Conservation (phyloP, 495 filamentous ascomycete species). For the Penicillium egyptiacum region DNA sequence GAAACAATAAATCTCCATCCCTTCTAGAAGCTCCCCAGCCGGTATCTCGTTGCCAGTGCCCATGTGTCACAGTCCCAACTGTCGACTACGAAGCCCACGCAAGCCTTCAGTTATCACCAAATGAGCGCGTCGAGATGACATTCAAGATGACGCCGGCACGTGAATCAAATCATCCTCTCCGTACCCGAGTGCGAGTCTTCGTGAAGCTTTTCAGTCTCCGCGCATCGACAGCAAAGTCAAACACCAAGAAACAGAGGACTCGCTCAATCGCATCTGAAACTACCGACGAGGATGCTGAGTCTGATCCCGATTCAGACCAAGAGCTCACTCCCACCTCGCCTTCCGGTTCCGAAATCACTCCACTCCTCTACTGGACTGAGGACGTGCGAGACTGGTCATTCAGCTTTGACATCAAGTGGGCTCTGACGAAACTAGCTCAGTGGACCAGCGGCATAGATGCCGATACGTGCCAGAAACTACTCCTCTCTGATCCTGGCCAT, state of each 20-base stretch:
- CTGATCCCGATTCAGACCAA: slow-evolving; percentile 3
- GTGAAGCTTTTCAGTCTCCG: slow-evolving; percentile 19
- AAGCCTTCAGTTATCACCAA: not conserved
- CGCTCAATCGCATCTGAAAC: not conserved
- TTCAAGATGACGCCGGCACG: slow-evolving; percentile 7
- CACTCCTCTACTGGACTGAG: not conserved
- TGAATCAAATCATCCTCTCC: slow-evolving; percentile 10
- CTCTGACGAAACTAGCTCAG: not conserved
- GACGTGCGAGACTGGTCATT: not conserved
- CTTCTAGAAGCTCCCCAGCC: not conserved
- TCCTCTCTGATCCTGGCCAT: not conserved
- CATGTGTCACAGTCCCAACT: not conserved
- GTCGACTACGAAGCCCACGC: not conserved
- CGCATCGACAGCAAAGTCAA: slow-evolving; percentile 8
- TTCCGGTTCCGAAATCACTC: not conserved
- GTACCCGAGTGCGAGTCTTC: slow-evolving; percentile 16
- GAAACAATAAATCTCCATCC: not conserved
- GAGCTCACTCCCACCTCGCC: not conserved
- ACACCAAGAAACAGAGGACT: slow-evolving; percentile 5
- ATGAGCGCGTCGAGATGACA: slow-evolving; percentile 3
- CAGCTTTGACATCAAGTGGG: slow-evolving; percentile 7
- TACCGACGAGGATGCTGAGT: not conserved
- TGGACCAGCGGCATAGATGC: slow-evolving; percentile 1
- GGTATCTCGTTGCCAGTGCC: not conserved
- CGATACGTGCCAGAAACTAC: not conserved